Evolutionary conservation across 768 basidiomycete species (phyloP).

Genomic region (Tylopilus subfusipes): DNA sequence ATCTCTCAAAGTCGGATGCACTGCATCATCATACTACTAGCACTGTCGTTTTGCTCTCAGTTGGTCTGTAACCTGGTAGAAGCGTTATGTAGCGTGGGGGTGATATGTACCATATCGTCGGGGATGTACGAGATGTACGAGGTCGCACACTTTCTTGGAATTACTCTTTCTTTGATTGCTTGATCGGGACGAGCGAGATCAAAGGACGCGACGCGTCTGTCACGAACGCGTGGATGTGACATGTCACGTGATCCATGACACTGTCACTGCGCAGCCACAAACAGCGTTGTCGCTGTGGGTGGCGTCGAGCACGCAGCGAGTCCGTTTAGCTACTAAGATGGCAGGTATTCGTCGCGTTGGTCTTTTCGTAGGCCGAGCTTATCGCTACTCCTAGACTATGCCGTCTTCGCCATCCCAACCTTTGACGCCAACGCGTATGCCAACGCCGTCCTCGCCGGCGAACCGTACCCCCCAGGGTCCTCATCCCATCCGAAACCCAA

Average conservation of each 20-base stretch:
- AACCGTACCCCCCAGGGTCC: conserved; percentile 58
- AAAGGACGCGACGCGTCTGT: conserved; percentile 23
- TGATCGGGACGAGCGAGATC: background rate
- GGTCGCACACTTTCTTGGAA: conserved; percentile 21
- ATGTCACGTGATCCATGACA: conserved; percentile 21
- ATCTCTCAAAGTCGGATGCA: conserved; percentile 13
- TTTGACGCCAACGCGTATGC: conserved; percentile 93
- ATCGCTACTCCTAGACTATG: conserved; percentile 50
- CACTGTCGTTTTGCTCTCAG: conserved; percentile 20
- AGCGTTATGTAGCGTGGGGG: conserved; percentile 10
- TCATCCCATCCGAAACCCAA: conserved; percentile 21
- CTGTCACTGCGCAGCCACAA: conserved; percentile 20
- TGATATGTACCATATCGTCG: conserved; percentile 23
- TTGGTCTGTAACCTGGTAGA: conserved; percentile 20
- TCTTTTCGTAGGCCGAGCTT: background rate
- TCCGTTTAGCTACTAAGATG: conserved; percentile 2
- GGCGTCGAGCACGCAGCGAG: background rate
- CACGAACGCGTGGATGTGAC: conserved; percentile 32
- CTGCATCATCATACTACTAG: conserved; percentile 5
- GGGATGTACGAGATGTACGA: conserved; percentile 13
- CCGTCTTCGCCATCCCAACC: conserved; percentile 64
- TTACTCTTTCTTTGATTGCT: background rate
- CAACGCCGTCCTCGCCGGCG: conserved; percentile 83
- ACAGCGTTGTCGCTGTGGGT: too few species aligned
- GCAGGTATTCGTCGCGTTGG: conserved; percentile 17